Percentiles rank a stretch among this genome's conserved stretches.
These are phyloP conservation scores for Raphanus hybrid DNA, from an alignment of 441 rosid species.

Conservation along the genomic window DNA sequence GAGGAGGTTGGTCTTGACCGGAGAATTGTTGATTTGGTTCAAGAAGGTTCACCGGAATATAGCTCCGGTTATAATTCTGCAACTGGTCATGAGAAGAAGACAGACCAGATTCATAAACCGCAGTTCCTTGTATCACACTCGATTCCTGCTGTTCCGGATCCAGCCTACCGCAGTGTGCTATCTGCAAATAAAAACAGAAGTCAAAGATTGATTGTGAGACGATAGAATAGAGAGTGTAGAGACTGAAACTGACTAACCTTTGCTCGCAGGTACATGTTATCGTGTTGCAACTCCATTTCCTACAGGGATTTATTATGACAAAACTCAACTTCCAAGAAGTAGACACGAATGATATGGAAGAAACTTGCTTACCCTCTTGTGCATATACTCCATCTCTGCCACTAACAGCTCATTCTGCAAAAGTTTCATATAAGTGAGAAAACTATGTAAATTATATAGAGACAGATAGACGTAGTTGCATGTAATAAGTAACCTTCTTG, in stretches of 20 bases:
- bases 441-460: not conserved
- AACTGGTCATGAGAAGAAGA: slow-evolving; percentile 50
- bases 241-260: slow-evolving; percentile 47
- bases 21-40: slow-evolving; percentile 71
- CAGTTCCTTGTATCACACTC: slow-evolving; percentile 48
- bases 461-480: not conserved
- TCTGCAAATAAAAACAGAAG: slow-evolving; percentile 45
- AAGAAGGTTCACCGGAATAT: slow-evolving; percentile 66
- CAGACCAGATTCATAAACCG: slow-evolving; percentile 47
- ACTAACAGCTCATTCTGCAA: slow-evolving; percentile 69
- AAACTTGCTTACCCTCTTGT: slow-evolving; percentile 66
- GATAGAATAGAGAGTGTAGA: not conserved
- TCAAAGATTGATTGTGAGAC: not conserved
- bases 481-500: slow-evolving; percentile 62
- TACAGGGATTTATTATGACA: slow-evolving; percentile 38
- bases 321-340: not conserved
- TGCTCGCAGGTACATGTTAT: slow-evolving; percentile 74
- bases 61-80: slow-evolving; percentile 58
- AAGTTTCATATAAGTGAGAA: slow-evolving; percentile 5
- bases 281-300: slow-evolving; percentile 90
- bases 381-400: slow-evolving; percentile 86
- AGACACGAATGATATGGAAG: not conserved
- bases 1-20: slow-evolving; percentile 64
- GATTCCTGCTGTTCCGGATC: slow-evolving; percentile 53
- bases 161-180: slow-evolving; percentile 65